Percentiles rank a stretch among this genome's conserved stretches.
Conservation (phyloP, 2,329 filamentous ascomycete species). For the Clonostachys byssicola region DNA sequence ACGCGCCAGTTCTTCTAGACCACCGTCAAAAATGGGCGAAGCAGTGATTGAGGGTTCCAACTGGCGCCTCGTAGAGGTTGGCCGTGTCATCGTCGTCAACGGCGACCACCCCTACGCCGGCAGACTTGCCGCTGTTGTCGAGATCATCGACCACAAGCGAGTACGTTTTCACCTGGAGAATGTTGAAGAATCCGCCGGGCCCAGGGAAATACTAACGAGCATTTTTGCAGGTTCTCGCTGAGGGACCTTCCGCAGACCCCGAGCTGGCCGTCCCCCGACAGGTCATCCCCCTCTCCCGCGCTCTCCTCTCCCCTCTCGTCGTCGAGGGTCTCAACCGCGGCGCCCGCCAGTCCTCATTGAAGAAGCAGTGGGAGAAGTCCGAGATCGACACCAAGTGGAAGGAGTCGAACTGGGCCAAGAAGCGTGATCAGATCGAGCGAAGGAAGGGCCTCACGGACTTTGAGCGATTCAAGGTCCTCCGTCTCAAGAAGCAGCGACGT, state of each 20-base stretch:
- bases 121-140: conserved; percentile 89
- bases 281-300: conserved; percentile 73
- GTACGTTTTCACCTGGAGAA: conserved; percentile 58
- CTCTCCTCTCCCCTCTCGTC: conserved; percentile 86
- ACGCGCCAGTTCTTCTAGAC: conserved; percentile 35
- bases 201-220: not conserved
- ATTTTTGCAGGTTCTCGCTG: conserved; percentile 76
- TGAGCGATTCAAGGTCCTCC: conserved; percentile 99
- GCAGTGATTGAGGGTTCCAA: conserved; percentile 75
- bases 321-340: conserved; percentile 83
- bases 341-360: conserved; percentile 76
- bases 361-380: conserved; percentile 85
- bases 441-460: conserved; percentile 95
- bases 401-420: conserved; percentile 91
- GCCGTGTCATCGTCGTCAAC: conserved; percentile 92
- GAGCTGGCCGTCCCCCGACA: conserved; percentile 82
- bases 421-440: conserved; percentile 78
- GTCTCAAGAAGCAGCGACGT: conserved; percentile 98
- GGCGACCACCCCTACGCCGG: conserved; percentile 72
- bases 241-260: conserved; percentile 83
- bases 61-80: conserved; percentile 98
- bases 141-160: conserved; percentile 99
- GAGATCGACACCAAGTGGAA: conserved; percentile 93
- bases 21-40: conserved; percentile 73
- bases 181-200: no score